phyloP scores from a whole-genome alignment of 768 basidiomycete genomes.

The Clathrus columnatus region DNA sequence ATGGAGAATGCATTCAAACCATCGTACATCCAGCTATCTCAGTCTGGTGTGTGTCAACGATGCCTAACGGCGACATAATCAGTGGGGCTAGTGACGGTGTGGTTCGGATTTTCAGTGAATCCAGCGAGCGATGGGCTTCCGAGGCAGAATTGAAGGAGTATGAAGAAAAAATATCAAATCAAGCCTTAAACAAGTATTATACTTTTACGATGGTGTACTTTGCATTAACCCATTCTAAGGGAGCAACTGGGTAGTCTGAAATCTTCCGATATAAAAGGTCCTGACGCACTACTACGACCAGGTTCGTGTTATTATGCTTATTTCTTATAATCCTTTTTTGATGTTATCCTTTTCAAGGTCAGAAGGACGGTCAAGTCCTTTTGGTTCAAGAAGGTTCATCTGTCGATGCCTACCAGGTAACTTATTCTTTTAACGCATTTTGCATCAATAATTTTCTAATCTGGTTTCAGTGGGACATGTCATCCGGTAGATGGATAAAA shows the following conservation, averaged over 20 bases:
- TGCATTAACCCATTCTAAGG: slow-evolving; percentile 15
- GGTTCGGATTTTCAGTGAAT: slow-evolving; percentile 77
- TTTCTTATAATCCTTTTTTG: not conserved
- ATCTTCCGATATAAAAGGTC: slow-evolving; percentile 79
- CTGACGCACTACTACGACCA: slow-evolving; percentile 66
- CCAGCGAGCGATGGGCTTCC: slow-evolving; percentile 65
- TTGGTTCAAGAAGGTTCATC: slow-evolving; percentile 75
- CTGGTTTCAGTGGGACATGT: slow-evolving; percentile 68
- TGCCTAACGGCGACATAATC: slow-evolving; percentile 88
- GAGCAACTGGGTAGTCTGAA: slow-evolving; percentile 91
- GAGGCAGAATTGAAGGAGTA: slow-evolving; percentile 55
- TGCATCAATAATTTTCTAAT: not conserved
- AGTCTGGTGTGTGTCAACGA: slow-evolving; percentile 87
- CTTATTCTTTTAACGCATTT: slow-evolving; percentile 11
- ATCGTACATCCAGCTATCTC: slow-evolving; percentile 92
- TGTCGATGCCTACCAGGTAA: slow-evolving; percentile 88
- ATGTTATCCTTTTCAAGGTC: slow-evolving; percentile 48
- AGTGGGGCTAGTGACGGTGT: slow-evolving; percentile 85
- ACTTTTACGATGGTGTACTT: not conserved
- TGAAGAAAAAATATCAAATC: slow-evolving; percentile 66
- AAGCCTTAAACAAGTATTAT: slow-evolving; percentile 58
- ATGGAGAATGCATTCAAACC: slow-evolving; percentile 82
- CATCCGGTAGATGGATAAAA: slow-evolving; percentile 71
- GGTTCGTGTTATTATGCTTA: slow-evolving; percentile 37
- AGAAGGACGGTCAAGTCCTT: slow-evolving; percentile 86